Conservation (phyloP, 1,284 basidiomycete species). For the Moniliophthora roreri region DNA sequence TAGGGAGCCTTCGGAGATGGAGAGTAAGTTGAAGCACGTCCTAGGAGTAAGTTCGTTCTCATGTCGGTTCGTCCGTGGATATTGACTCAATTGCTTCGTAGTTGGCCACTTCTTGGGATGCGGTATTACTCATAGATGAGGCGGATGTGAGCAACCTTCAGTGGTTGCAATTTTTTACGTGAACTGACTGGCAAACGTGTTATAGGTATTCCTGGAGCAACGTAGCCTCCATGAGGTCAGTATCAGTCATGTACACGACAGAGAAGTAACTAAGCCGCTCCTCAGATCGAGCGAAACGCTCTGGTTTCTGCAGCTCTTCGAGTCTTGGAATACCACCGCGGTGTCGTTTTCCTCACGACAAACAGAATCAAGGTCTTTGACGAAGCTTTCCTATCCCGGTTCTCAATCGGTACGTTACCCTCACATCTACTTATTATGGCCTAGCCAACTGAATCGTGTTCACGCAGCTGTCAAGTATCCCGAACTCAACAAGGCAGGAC, state of each 20-base stretch:
- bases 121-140: slow-evolving; percentile 15
- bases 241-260: not conserved
- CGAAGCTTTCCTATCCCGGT: slow-evolving; percentile 28
- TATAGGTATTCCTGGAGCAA: slow-evolving; percentile 15
- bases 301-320: slow-evolving; percentile 25
- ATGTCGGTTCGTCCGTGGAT: too few species aligned
- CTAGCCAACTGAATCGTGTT: not conserved
- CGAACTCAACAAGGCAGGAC: slow-evolving; percentile 13
- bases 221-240: slow-evolving; percentile 18
- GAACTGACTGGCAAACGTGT: not conserved
- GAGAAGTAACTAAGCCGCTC: not conserved
- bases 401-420: slow-evolving; percentile 21
- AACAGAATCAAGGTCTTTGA: slow-evolving; percentile 30
- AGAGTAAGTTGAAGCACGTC: slow-evolving; percentile 2
- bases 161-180: too few species aligned
- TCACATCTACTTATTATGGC: not conserved
- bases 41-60: not conserved
- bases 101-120: slow-evolving; percentile 12
- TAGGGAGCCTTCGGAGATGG: slow-evolving; percentile 5
- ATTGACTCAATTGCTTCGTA: not conserved
- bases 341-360: slow-evolving; percentile 31
- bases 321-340: slow-evolving; percentile 22
- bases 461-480: slow-evolving; percentile 18
- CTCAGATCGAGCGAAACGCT: slow-evolving; percentile 22
- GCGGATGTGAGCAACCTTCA: slow-evolving; percentile 16